phyloP scores from a whole-genome alignment of 2,329 filamentous ascomycete species.

The Cryphonectria parasitica region DNA sequence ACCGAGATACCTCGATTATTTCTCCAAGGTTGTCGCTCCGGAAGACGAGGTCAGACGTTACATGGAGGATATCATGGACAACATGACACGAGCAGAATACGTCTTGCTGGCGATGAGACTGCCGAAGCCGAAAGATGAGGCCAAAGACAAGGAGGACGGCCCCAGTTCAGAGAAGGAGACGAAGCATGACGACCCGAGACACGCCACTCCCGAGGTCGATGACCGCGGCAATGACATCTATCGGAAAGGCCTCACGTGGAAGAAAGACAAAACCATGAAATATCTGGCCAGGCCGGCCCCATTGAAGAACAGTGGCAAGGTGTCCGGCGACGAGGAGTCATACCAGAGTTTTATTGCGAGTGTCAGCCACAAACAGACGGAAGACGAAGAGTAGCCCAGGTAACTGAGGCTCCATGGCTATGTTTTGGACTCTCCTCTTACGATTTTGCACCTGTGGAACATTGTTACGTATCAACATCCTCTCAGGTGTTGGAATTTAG shows the following conservation, averaged over 20 bases:
- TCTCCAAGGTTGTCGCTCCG: slow-evolving; percentile 64
- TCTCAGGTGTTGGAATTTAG: not conserved
- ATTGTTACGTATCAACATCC: not conserved
- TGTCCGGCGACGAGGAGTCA: slow-evolving; percentile 23
- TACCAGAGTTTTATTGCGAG: slow-evolving; percentile 29
- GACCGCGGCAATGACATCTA: slow-evolving; percentile 13
- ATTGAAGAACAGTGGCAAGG: slow-evolving; percentile 17
- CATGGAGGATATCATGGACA: slow-evolving; percentile 73
- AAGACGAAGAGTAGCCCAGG: slow-evolving; percentile 12
- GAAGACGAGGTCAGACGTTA: slow-evolving; percentile 66
- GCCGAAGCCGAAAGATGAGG: slow-evolving; percentile 49
- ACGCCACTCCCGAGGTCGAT: slow-evolving; percentile 35
- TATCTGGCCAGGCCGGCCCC: slow-evolving; percentile 17
- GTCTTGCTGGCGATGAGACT: slow-evolving; percentile 69
- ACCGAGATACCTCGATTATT: slow-evolving; percentile 62
- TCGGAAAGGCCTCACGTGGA: slow-evolving; percentile 28
- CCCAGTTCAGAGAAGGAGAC: slow-evolving; percentile 34
- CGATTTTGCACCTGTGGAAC: not conserved
- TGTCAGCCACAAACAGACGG: slow-evolving; percentile 25
- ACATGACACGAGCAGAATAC: slow-evolving; percentile 70
- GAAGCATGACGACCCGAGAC: slow-evolving; percentile 24
- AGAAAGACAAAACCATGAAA: slow-evolving; percentile 28
- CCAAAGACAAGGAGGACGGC: slow-evolving; percentile 38
- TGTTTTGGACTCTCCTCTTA: not conserved
- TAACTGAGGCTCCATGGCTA: not conserved